Percentiles rank a stretch among this genome's conserved stretches.
Conservation (phyloP, 2,329 filamentous ascomycete species). For the Pestalotiopsis sp. region DNA sequence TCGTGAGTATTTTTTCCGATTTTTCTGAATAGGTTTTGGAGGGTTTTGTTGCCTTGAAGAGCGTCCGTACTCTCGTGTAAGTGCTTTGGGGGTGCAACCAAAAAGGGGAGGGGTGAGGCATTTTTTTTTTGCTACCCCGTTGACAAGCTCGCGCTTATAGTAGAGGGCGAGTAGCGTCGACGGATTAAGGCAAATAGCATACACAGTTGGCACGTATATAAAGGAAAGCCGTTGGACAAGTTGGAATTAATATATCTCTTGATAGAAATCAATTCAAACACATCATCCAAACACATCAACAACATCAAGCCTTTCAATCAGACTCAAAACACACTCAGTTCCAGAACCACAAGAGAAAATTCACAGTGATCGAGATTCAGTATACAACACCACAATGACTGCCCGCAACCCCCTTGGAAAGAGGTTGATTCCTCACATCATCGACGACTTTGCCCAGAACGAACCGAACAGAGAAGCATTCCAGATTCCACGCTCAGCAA, state of each 20-base stretch:
- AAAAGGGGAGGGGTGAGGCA: no score
- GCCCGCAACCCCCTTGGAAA: conserved; percentile 1
- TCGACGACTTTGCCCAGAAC: conserved; percentile 38
- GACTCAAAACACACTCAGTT: not conserved
- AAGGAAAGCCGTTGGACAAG: not conserved
- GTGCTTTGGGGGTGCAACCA: no score
- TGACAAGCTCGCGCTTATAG: not conserved
- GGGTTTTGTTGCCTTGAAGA: no score
- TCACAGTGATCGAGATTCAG: not conserved
- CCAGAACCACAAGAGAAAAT: not conserved
- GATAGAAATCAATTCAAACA: not conserved
- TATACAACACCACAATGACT: not conserved
- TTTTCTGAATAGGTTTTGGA: no score
- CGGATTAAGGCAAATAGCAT: not conserved
- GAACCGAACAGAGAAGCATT: conserved; percentile 38
- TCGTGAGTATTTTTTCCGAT: no score
- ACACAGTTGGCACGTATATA: not conserved
- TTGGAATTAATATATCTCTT: not conserved
- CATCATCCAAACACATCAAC: not conserved
- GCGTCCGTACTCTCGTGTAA: no score
- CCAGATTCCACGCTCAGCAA: conserved; percentile 34
- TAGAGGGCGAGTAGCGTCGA: not conserved
- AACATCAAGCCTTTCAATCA: not conserved
- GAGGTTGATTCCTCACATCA: conserved; percentile 39
- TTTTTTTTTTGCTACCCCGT: no score